Conservation (phyloP, 805 yeast genomes). For the Saturnispora galanensis region DNA sequence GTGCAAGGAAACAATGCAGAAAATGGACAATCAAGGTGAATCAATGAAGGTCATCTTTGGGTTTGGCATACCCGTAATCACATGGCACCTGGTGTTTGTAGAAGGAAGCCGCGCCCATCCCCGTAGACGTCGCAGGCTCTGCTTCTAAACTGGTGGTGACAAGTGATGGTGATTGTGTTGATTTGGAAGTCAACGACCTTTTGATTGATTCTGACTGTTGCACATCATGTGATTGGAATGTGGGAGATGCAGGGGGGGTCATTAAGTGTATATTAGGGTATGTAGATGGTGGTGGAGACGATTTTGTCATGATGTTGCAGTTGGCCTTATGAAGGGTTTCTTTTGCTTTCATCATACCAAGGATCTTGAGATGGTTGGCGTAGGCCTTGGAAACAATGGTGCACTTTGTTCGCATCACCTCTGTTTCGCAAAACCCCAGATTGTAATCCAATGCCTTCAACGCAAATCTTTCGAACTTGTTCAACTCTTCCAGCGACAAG, state of each 20-base stretch:
- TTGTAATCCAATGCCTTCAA: slow-evolving; percentile 48
- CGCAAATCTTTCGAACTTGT: slow-evolving; percentile 39
- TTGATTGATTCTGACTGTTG: too few species aligned
- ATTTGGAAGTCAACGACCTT: too few species aligned
- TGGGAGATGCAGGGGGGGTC: background rate
- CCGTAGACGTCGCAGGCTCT: too few species aligned
- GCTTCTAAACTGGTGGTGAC: too few species aligned
- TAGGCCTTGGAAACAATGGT: background rate
- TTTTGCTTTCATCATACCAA: background rate
- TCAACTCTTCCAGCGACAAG: slow-evolving; percentile 40
- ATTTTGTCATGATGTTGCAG: background rate
- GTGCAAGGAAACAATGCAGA: too few species aligned
- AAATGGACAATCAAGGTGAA: too few species aligned
- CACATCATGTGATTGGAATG: too few species aligned
- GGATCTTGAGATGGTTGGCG: background rate
- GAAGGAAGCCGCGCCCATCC: too few species aligned
- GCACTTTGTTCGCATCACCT: background rate
- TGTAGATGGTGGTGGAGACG: background rate
- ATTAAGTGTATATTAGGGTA: background rate
- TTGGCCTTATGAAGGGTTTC: background rate
- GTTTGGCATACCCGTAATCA: too few species aligned
- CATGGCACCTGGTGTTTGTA: too few species aligned
- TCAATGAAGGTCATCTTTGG: slow-evolving; percentile 16
- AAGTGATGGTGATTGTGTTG: background rate
- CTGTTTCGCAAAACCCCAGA: slow-evolving; percentile 21